Conservation (phyloP, 2,329 filamentous ascomycete species). For the Pseudogymnoascus sp. region DNA sequence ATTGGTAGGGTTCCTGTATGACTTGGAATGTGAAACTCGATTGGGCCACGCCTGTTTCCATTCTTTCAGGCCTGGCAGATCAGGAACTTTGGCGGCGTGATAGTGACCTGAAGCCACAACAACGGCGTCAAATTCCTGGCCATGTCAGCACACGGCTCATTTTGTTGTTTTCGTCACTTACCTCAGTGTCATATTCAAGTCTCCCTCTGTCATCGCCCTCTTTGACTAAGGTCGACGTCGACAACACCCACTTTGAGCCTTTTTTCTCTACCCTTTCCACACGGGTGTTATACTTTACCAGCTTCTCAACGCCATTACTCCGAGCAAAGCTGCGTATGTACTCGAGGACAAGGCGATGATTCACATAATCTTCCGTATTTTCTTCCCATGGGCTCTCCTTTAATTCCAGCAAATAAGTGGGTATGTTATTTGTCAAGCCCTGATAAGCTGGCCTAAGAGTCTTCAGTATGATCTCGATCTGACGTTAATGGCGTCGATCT, state of each 20-base stretch:
- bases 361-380: constrained; percentile 22
- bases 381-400: constrained; percentile 22
- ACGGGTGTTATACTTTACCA: constrained; percentile 20
- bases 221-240: constrained; percentile 13
- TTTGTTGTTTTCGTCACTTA: constrained; percentile 5
- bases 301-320: constrained; percentile 15
- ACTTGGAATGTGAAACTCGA: constrained; percentile 60
- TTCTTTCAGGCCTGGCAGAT: constrained; percentile 48
- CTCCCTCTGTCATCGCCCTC: constrained; percentile 10
- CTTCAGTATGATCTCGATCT: neutral
- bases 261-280: constrained; percentile 21
- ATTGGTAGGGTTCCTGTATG: constrained; percentile 55
- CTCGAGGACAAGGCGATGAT: constrained; percentile 17
- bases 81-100: constrained; percentile 53
- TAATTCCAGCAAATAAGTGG: constrained; percentile 20
- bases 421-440: constrained; percentile 23
- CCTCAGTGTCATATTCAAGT: constrained; percentile 11
- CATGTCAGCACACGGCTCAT: neutral
- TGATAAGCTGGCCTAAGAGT: constrained; percentile 20
- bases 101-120: constrained; percentile 63
- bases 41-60: constrained; percentile 50
- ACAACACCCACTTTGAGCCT: constrained; percentile 18
- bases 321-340: constrained; percentile 20
- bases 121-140: constrained; percentile 54
- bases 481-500: neutral